Percentiles rank a stretch among this genome's conserved stretches.
Evolutionary conservation across 2,329 filamentous ascomycete genomes (phyloP).

Genomic region (Westerdykella aurantiaca): DNA sequence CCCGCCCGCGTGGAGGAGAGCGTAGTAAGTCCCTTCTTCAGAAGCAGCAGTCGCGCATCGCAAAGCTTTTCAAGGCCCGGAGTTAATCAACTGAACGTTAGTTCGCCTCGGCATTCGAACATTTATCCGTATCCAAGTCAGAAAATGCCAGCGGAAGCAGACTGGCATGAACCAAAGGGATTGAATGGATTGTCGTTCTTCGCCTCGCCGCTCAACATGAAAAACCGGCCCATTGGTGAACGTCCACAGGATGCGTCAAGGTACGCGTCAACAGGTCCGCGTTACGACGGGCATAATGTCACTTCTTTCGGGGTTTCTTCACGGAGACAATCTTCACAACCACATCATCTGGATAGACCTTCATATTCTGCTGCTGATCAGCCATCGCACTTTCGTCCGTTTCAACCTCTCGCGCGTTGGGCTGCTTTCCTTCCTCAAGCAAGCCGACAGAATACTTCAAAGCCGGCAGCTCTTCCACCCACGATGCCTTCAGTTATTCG

Average conservation of each 20-base stretch:
- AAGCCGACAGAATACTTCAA: conserved; percentile 5
- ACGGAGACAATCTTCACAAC: conserved; percentile 5
- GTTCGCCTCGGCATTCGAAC: conserved; percentile 23
- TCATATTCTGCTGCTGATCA: conserved; percentile 6
- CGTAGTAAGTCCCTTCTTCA: conserved; percentile 41
- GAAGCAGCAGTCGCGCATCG: conserved; percentile 13
- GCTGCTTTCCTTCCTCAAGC: conserved; percentile 6
- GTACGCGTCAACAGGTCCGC: too few relatives aligned
- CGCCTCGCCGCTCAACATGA: conserved; percentile 20
- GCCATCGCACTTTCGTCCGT: conserved; percentile 3
- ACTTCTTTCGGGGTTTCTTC: conserved; percentile 11
- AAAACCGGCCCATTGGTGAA: conserved; percentile 10
- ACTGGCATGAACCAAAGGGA: conserved; percentile 21
- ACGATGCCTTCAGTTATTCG: conserved; percentile 14
- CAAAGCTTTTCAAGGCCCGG: conserved; percentile 8
- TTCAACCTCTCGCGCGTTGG: conserved; percentile 2
- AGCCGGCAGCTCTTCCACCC: conserved; percentile 11
- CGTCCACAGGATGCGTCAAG: too few relatives aligned
- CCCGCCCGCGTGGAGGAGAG: conserved; percentile 16
- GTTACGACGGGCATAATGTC: too few relatives aligned
- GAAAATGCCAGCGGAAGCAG: conserved; percentile 4
- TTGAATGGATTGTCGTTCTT: conserved; percentile 36
- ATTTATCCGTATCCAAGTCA: conserved; percentile 21
- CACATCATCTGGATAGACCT: conserved; percentile 6
- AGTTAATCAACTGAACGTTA: conserved; percentile 23